Conservation (phyloP, 495 filamentous ascomycete genomes). For the Astrothelium macrocarpum region DNA sequence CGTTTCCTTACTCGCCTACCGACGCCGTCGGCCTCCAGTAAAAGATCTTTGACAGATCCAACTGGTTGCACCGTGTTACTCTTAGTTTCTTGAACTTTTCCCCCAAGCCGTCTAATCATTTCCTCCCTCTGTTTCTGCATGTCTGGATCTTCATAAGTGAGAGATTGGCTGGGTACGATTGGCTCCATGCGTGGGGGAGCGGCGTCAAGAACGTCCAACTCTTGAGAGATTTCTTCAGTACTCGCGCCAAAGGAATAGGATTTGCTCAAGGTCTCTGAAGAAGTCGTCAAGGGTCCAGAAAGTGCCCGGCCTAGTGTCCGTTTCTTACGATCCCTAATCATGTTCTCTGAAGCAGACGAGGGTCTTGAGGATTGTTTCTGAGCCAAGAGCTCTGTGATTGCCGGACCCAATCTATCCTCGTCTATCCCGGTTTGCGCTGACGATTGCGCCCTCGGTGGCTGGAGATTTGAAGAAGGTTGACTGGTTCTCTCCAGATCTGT, state of each 20-base stretch:
- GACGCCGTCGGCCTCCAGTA: neutral
- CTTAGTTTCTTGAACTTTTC: conserved; percentile 2
- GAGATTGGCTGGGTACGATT: conserved; percentile 22
- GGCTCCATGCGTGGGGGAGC: neutral
- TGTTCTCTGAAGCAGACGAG: neutral
- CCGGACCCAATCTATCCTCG: neutral
- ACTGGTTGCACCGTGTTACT: neutral
- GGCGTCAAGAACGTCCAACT: conserved; percentile 5
- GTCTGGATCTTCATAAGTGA: conserved; percentile 29
- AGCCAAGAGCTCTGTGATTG: conserved; percentile 6
- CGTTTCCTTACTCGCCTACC: neutral
- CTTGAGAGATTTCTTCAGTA: neutral
- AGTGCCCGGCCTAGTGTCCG: conserved; percentile 19
- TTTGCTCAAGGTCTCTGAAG: conserved; percentile 10
- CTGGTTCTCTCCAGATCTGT: neutral
- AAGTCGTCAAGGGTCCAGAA: conserved; percentile 14
- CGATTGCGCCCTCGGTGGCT: neutral
- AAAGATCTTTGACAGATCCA: conserved; percentile 4
- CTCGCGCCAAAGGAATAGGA: neutral
- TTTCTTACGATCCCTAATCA: neutral
- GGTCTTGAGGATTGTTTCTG: conserved; percentile 7
- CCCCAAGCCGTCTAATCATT: conserved; percentile 26
- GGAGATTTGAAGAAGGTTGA: neutral
- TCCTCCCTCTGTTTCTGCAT: conserved; percentile 23
- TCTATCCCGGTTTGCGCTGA: neutral